Evolutionary conservation across 202 grass and related monocot genomes (phyloP), one percentile per base, ranked within the genome.

Genomic region (Elaeis oleifera): DNA sequence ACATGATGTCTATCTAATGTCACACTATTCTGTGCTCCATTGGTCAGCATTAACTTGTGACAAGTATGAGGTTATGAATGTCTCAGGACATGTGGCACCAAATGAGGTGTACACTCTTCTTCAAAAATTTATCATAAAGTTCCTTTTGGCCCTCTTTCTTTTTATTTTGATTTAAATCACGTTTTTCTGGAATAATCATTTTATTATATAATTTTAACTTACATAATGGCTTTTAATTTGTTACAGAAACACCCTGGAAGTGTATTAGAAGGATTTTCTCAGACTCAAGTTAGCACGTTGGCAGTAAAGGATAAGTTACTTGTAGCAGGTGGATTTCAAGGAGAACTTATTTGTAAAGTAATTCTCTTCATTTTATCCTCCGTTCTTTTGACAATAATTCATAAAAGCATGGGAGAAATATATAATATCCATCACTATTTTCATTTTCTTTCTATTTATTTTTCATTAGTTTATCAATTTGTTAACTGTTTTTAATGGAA

Each of bases 281-380:
- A 66, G 18, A 84, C 86, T 82, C 72, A 87, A 84, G 90, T 90
- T 59, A 87, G 80, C 69, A 84, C 86, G 51, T 77, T 95, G 77
- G 74, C 86, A 59, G 80, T 95, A 32, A 87, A 84, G 65, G 53
- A 84, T 68, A 87, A 90, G 57, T 77, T 95, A 58, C 75, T 95
- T 63, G 70, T 95, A 60, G 81, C 70, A 44, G 90, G 90, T 16
- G 90, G 90, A 21, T 81, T 95, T 76, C 77, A 50, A 59, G 90
- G 90, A 59, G 90, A 95, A 78, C 75, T 95, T 71, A 90, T 95
- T 80, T 95, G 90, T 78, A 95, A 95, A 83, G 90, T 84, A 84
- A 75, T 61, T 23, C 19, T 1, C 9, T 77, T 77, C 56, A 70
- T 53, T 49, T 74, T 36, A 9, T 44, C 36, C 79, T 29, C 32